Evolutionary conservation across 2,329 filamentous ascomycete genomes (phyloP).

Genomic region (Chaetomium strumarium): DNA sequence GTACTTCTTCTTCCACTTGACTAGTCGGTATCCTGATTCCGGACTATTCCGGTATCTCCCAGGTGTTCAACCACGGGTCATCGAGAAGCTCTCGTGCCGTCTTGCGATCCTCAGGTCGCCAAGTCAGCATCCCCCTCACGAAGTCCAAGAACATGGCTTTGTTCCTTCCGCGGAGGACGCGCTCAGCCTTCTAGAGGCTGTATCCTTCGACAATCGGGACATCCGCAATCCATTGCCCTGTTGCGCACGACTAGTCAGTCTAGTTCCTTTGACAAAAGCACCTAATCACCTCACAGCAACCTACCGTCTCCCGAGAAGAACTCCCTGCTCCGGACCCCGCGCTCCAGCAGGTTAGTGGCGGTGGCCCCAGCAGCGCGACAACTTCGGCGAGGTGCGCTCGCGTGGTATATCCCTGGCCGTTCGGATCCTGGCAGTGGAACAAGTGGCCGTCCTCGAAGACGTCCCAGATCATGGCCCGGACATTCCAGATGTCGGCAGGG

Average conservation of each 20-base stretch:
- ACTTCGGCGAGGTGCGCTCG: conserved; percentile 38
- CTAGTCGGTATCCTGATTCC: no score
- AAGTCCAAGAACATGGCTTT: conserved; percentile 10
- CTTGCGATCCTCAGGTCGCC: conserved; percentile 13
- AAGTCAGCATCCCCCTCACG: conserved; percentile 15
- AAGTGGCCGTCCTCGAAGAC: conserved; percentile 31
- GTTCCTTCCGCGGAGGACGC: not conserved
- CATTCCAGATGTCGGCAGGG: conserved; percentile 34
- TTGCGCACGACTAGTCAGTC: no score
- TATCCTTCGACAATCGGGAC: not conserved
- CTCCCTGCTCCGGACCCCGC: conserved; percentile 1
- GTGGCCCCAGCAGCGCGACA: conserved; percentile 39
- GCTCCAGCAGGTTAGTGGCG: conserved; percentile 31
- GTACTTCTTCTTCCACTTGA: no score
- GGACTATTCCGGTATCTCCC: no score
- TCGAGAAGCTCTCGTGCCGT: conserved; percentile 11
- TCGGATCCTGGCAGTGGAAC: conserved; percentile 34
- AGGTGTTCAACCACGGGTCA: conserved; percentile 10
- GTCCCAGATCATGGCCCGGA: conserved; percentile 34
- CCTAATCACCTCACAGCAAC: no score
- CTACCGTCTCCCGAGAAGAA: conserved; percentile 13
- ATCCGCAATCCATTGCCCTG: conserved; percentile 1
- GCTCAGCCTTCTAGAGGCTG: conserved; percentile 4
- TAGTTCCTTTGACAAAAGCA: not conserved
- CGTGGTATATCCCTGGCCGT: conserved; percentile 37